Evolutionary conservation across 2,329 filamentous ascomycete genomes (phyloP), one percentile per base, ranked within the genome.

Genomic region (Xylaria arbuscula): DNA sequence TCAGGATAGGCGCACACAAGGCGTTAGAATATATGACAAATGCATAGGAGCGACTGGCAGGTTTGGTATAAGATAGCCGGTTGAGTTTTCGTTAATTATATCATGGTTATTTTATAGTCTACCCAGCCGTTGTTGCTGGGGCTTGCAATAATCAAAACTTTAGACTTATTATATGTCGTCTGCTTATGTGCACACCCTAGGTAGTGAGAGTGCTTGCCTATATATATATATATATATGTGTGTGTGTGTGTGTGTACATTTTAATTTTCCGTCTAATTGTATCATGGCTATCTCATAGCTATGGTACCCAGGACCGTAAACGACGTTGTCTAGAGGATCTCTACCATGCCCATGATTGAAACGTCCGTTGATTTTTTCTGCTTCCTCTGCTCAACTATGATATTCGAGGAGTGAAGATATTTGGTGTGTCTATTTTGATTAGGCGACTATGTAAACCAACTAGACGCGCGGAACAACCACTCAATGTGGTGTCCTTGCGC

Each of bases 1-100:
- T 13, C 15, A 64, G 64, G 67, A 24, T 56, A 64, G 67, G 64
- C 56, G 50, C n/a, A 64, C 50, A 55, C n/a, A 45, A 32, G 60
- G 64, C 55, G 40, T 51, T 53, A 13, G 17, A 1, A 48, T 40
- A 5, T 36, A 22, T 5, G 59, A 42, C 59, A 36, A 38, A 47
- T 28, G 11, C 22, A 13, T 55, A 36, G 9, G 1, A 22, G 17
- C 19, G 55, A 10, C 3, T 11, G 40, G 28, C 32, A 11, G 47
- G 32, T 28, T 28, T 68, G 58, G 13, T 22, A 47, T 28, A 56
- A 8, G 32, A 50, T 60, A 40, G 22, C 50, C 56, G 38, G 50
- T 13, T 67, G 54, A 64, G 56, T 50, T 50, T 22, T 67, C 40
- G 13, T 55, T 55, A 5, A 5, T 28, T 28, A 28, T 51, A 36